phyloP scores from a whole-genome alignment of 2,329 filamentous ascomycete species.

The Periconia sp. region DNA sequence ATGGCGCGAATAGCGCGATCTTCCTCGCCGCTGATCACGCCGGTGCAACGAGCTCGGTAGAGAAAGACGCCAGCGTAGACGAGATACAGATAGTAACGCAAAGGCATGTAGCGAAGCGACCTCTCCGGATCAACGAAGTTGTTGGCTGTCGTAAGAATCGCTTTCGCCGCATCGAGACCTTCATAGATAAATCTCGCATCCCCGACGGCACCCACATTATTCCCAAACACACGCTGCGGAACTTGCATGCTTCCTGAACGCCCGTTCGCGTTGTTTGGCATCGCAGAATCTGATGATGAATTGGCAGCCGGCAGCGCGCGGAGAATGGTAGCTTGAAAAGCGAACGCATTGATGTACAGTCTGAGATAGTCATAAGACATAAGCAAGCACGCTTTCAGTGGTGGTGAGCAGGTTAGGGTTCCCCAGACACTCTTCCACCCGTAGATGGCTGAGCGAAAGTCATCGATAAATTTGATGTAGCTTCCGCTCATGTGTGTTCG shows the following conservation, averaged over 20 bases:
- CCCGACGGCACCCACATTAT: conserved; percentile 56
- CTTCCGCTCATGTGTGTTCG: conserved; percentile 73
- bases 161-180: conserved; percentile 57
- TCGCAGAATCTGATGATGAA: conserved; percentile 13
- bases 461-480: conserved; percentile 77
- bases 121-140: conserved; percentile 57
- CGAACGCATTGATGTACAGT: conserved; percentile 77
- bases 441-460: conserved; percentile 71
- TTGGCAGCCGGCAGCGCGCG: conserved; percentile 47
- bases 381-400: conserved; percentile 70
- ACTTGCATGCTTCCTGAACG: conserved; percentile 35
- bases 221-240: conserved; percentile 54
- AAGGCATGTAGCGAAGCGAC: conserved; percentile 54
- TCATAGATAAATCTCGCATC: conserved; percentile 59
- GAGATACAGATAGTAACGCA: conserved; percentile 57
- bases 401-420: conserved; percentile 67
- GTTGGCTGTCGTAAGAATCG: conserved; percentile 57
- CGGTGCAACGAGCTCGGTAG: conserved; percentile 55
- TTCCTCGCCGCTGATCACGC: conserved; percentile 55
- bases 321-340: conserved; percentile 72
- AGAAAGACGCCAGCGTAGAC: conserved; percentile 58
- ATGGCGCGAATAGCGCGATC: conserved; percentile 54
- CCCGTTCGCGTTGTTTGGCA: conserved; percentile 1
- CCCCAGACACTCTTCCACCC: conserved; percentile 76
- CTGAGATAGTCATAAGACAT: conserved; percentile 76